Evolutionary conservation across 768 basidiomycete genomes (phyloP).

Genomic region (Suillus decipiens): DNA sequence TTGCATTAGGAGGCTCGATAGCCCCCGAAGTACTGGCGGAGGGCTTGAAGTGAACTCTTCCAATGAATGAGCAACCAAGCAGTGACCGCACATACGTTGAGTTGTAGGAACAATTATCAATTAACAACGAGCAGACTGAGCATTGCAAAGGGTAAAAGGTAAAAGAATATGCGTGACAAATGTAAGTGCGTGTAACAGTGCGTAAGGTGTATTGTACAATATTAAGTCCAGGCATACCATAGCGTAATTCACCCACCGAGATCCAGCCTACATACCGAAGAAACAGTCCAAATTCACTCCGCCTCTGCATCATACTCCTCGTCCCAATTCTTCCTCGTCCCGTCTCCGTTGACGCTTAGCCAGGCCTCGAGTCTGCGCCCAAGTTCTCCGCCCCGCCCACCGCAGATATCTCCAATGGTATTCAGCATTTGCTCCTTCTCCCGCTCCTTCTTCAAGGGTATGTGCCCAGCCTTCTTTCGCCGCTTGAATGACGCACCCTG

Average conservation of each 20-base stretch:
- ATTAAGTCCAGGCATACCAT: slow-evolving; percentile 1
- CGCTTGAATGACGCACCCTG: slow-evolving; percentile 29
- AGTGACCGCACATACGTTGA: background rate
- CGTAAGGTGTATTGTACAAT: slow-evolving; percentile 1
- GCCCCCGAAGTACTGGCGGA: background rate
- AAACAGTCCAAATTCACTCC: slow-evolving; percentile 10
- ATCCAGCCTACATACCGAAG: background rate
- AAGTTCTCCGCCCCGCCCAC: slow-evolving; percentile 77
- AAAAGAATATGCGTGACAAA: slow-evolving; percentile 1
- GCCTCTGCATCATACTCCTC: slow-evolving; percentile 29
- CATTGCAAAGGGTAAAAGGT: background rate
- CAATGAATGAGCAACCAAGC: background rate
- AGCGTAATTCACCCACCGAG: background rate
- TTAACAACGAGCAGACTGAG: background rate
- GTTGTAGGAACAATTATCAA: background rate
- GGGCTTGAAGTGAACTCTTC: background rate
- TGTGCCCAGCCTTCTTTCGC: slow-evolving; percentile 43
- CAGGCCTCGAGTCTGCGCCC: slow-evolving; percentile 76
- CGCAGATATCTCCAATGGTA: slow-evolving; percentile 74
- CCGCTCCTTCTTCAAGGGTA: slow-evolving; percentile 59
- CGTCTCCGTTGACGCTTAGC: slow-evolving; percentile 47
- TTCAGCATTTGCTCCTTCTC: slow-evolving; percentile 72
- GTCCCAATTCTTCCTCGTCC: slow-evolving; percentile 17
- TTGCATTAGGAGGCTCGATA: too few species aligned
- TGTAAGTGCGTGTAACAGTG: background rate